These are phyloP conservation scores for Ceratocystis papillata DNA, from an alignment of 2,329 filamentous ascomycete species.

Conservation along the genomic window DNA sequence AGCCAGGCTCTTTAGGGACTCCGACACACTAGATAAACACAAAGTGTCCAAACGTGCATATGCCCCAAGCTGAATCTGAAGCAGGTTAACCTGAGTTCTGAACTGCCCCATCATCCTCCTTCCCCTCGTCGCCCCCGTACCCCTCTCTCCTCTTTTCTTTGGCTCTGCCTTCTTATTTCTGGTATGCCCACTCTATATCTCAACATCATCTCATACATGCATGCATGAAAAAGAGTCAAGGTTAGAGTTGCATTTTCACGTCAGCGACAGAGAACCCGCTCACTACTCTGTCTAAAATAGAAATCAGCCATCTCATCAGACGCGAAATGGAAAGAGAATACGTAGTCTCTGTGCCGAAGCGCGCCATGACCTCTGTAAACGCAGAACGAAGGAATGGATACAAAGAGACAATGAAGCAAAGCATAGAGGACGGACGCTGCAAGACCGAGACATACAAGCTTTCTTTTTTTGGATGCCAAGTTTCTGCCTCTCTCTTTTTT, in stretches of 20 bases:
- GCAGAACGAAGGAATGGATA: not conserved
- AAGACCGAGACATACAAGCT: not conserved
- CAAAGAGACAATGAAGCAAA: not conserved
- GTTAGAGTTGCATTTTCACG: slow-evolving; percentile 10
- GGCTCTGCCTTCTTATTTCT: not conserved
- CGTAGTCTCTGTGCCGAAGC: not conserved
- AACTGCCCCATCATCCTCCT: not conserved
- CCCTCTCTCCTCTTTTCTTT: not conserved
- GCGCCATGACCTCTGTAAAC: not conserved
- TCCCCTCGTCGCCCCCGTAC: not conserved
- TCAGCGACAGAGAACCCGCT: not conserved
- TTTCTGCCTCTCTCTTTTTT: not conserved
- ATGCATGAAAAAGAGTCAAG: slow-evolving; percentile 1
- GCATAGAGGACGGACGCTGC: no score
- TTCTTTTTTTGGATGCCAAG: not conserved
- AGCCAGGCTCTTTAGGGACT: not conserved
- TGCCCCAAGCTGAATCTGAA: slow-evolving; percentile 15
- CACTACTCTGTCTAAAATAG: slow-evolving; percentile 8
- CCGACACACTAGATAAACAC: not conserved
- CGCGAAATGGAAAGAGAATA: not conserved
- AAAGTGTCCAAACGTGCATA: slow-evolving; percentile 14
- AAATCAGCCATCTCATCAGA: not conserved
- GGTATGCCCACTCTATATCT: not conserved
- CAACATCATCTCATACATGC: slow-evolving; percentile 7
- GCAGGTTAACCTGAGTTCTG: slow-evolving; percentile 6